phyloP scores from a whole-genome alignment of 2,329 filamentous ascomycete genomes.

The Talaromyces sp. region DNA sequence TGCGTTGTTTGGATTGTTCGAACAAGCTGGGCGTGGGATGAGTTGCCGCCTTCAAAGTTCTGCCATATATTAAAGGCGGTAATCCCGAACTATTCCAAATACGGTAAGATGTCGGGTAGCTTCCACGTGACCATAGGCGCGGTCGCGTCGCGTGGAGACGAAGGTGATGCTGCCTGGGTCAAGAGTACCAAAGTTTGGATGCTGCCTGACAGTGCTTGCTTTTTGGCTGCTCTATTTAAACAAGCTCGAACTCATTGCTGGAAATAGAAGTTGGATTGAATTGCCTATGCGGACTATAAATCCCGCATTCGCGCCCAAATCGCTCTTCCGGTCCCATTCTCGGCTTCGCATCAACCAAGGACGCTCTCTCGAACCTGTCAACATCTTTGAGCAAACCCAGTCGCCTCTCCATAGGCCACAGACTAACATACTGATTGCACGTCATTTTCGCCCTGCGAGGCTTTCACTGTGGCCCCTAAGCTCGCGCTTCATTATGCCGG shows the following conservation, averaged over 20 bases:
- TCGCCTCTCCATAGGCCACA: no score
- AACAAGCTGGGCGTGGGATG: slow-evolving; percentile 3
- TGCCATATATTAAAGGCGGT: slow-evolving; percentile 31
- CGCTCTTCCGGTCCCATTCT: slow-evolving; percentile 18
- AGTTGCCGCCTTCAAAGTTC: slow-evolving; percentile 24
- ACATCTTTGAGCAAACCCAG: neutral
- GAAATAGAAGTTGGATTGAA: neutral
- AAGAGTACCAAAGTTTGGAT: neutral
- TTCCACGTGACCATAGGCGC: slow-evolving; percentile 19
- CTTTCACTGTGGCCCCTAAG: neutral
- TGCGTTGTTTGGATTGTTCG: neutral
- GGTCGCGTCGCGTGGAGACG: slow-evolving; percentile 24
- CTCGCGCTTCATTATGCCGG: slow-evolving; percentile 26
- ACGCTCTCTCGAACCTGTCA: neutral
- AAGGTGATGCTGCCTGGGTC: slow-evolving; percentile 5
- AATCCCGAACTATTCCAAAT: slow-evolving; percentile 1
- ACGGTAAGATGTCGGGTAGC: slow-evolving; percentile 11
- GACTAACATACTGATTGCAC: neutral
- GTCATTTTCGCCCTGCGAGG: no score
- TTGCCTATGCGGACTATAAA: slow-evolving; percentile 21
- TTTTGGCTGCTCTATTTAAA: neutral
- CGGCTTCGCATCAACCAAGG: slow-evolving; percentile 2
- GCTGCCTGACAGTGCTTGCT: neutral
- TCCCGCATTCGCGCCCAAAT: slow-evolving; percentile 16
- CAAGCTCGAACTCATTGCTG: no score